Percentiles rank a stretch among this genome's conserved stretches.
Evolutionary conservation across 371 early-diverging fungal genomes (phyloP).

Genomic region (Haplosporangium sp.): DNA sequence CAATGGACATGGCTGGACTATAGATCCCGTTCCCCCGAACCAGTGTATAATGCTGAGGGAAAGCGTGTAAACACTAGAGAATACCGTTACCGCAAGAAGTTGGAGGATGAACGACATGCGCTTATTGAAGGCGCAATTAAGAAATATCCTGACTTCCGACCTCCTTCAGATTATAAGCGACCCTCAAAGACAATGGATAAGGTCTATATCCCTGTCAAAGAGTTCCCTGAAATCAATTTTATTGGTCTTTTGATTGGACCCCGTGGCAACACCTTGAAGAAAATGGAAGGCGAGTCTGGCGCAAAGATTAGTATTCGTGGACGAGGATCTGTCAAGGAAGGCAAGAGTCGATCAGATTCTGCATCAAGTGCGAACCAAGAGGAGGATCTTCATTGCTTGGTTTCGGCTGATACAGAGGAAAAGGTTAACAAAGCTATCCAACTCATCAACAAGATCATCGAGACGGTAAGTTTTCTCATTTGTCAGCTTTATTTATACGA

Average conservation of each 20-base stretch:
- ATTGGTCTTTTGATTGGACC: constrained; percentile 97
- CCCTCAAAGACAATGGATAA: constrained; percentile 89
- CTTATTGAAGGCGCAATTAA: constrained; percentile 86
- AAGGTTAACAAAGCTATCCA: constrained; percentile 89
- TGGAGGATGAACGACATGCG: constrained; percentile 94
- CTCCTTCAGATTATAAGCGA: constrained; percentile 92
- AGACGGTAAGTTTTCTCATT: constrained; percentile 72
- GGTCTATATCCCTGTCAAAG: constrained; percentile 94
- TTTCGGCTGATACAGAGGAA: constrained; percentile 91
- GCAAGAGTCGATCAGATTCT: constrained; percentile 81
- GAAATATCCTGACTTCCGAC: constrained; percentile 84
- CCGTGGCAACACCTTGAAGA: constrained; percentile 95
- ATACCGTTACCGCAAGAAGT: constrained; percentile 87
- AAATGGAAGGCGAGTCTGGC: constrained; percentile 93
- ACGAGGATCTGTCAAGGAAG: constrained; percentile 96
- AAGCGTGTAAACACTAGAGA: constrained; percentile 97
- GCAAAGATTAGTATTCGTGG: constrained; percentile 97
- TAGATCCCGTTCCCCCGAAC: constrained; percentile 95
- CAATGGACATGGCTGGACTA: not conserved
- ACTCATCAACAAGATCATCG: constrained; percentile 92
- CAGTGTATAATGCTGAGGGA: constrained; percentile 90
- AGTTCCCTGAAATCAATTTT: constrained; percentile 97
- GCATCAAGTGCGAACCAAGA: constrained; percentile 78
- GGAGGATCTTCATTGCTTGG: constrained; percentile 94
- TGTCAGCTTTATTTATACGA: too few species aligned